Percentiles rank a stretch among this genome's conserved stretches.
phyloP scores from a whole-genome alignment of 306 rosid genomes.

The Castanea crenata region DNA sequence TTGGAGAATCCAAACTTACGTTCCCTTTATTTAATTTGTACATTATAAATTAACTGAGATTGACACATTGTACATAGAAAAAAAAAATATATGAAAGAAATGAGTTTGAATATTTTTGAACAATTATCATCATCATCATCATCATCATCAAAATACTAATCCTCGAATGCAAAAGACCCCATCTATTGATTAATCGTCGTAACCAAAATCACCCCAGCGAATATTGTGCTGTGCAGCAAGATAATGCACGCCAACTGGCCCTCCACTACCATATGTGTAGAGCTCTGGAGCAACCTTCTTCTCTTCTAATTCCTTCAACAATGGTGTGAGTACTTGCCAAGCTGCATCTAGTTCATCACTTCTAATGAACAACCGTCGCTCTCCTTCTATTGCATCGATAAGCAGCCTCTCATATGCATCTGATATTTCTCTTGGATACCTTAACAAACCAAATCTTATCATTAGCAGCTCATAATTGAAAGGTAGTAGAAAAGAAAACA shows the following conservation, averaged over 20 bases:
- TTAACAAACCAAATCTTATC: slow-evolving; percentile 33
- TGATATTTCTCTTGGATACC: slow-evolving; percentile 85
- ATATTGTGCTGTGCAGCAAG: slow-evolving; percentile 89
- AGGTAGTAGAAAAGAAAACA: not conserved
- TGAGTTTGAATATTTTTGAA: not conserved
- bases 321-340: slow-evolving; percentile 85
- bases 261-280: slow-evolving; percentile 90
- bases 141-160: not conserved
- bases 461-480: not conserved
- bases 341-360: slow-evolving; percentile 98
- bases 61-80: too few relatives aligned
- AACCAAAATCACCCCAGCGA: slow-evolving; percentile 82
- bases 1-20: not conserved
- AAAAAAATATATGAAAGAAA: not conserved
- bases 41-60: not conserved
- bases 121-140: not conserved
- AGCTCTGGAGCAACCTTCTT: slow-evolving; percentile 90
- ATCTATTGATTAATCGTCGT: slow-evolving; percentile 39
- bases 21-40: not conserved
- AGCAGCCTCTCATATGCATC: slow-evolving; percentile 96
- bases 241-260: slow-evolving; percentile 93
- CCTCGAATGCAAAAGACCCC: not conserved
- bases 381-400: slow-evolving; percentile 93
- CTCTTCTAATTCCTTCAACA: slow-evolving; percentile 80
- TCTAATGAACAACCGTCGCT: slow-evolving; percentile 85